Evolutionary conservation across 495 filamentous ascomycete genomes (phyloP).

Genomic region (Elaphomyces granulatus): DNA sequence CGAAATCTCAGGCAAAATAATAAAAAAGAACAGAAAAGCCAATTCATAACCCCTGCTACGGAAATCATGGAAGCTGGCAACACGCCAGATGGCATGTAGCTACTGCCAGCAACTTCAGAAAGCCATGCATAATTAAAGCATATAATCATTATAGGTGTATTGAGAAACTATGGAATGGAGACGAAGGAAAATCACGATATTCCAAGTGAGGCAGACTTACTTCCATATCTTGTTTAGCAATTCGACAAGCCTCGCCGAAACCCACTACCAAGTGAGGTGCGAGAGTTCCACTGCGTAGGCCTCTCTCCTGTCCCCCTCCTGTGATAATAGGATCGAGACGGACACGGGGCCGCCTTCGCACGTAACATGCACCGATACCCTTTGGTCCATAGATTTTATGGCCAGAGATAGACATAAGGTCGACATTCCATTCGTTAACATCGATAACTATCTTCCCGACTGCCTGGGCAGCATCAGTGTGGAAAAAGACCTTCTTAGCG

Average conservation of each 20-base stretch:
- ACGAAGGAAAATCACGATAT: slow-evolving; percentile 3
- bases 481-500: slow-evolving; percentile 90
- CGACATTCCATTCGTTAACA: slow-evolving; percentile 93
- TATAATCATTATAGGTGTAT: slow-evolving; percentile 48
- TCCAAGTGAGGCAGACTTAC: slow-evolving; percentile 39
- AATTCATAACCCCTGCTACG: slow-evolving; percentile 39
- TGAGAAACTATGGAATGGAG: too few relatives aligned
- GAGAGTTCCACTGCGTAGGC: slow-evolving; percentile 82
- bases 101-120: slow-evolving; percentile 34
- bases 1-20: background rate
- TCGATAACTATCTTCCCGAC: slow-evolving; percentile 95
- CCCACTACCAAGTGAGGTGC: slow-evolving; percentile 81
- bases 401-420: slow-evolving; percentile 96
- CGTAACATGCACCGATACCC: slow-evolving; percentile 91
- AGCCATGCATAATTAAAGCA: slow-evolving; percentile 44
- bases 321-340: slow-evolving; percentile 92
- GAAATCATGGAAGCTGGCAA: slow-evolving; percentile 30
- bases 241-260: slow-evolving; percentile 88
- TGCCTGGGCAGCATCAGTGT: slow-evolving; percentile 93
- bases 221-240: slow-evolving; percentile 74
- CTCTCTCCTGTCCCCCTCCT: slow-evolving; percentile 91
- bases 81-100: slow-evolving; percentile 24
- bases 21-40: slow-evolving; percentile 3
- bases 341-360: slow-evolving; percentile 80
- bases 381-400: slow-evolving; percentile 99